A percentile compares a stretch with the other conserved stretches of the same genome.
Evolutionary conservation across 805 yeast genomes (phyloP).

Genomic region (Candida oleophila): DNA sequence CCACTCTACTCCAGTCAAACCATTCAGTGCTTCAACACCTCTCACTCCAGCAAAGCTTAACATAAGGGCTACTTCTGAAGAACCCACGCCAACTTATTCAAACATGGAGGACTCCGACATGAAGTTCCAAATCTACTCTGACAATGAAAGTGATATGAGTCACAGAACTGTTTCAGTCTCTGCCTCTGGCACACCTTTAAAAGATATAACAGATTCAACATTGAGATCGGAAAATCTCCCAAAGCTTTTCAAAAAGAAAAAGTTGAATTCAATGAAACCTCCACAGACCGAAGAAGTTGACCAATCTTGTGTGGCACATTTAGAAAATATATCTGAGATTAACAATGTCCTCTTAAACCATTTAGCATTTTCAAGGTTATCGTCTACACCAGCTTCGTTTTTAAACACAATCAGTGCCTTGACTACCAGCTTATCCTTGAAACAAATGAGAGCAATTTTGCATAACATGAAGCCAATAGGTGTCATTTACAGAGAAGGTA

Average conservation of each 20-base stretch:
- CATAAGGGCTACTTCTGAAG: conserved; percentile 17
- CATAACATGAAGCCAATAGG: conserved; percentile 64
- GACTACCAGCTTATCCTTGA: conserved; percentile 46
- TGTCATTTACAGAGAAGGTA: conserved; percentile 84
- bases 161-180: background rate
- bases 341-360: conserved; percentile 74
- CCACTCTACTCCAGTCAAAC: conserved; percentile 2
- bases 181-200: conserved; percentile 19
- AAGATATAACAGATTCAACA: conserved; percentile 26
- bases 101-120: conserved; percentile 1
- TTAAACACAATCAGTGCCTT: conserved; percentile 61
- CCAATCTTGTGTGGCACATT: conserved; percentile 17
- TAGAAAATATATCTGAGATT: conserved; percentile 46
- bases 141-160: conserved; percentile 5
- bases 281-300: conserved; percentile 23
- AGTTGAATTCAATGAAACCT: background rate
- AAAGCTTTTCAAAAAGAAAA: conserved; percentile 14
- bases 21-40: conserved; percentile 6
- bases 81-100: conserved; percentile 15
- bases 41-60: conserved; percentile 14
- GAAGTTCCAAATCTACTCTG: conserved; percentile 4
- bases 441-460: conserved; percentile 45
- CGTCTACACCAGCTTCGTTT: conserved; percentile 81
- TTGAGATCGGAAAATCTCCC: conserved; percentile 34
- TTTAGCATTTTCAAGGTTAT: conserved; percentile 83